Conservation (phyloP, 2,329 filamentous ascomycete species). For the Arthrobotrys entomopaga region DNA sequence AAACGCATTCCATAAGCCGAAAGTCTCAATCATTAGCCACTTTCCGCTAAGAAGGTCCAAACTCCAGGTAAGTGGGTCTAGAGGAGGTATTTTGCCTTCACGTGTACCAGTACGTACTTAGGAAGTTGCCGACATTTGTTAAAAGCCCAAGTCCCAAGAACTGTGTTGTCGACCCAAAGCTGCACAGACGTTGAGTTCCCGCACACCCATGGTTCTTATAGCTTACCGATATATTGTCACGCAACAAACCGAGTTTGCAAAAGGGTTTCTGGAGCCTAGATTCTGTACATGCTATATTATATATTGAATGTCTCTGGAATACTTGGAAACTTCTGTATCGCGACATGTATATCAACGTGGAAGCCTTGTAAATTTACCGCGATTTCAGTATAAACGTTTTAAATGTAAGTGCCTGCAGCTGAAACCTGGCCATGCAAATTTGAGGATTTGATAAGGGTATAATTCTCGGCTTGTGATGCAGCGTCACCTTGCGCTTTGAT, state of each 20-base stretch:
- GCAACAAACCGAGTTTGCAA: background rate
- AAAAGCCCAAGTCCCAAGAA: constrained; percentile 23
- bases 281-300: background rate
- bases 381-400: too few species aligned
- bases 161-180: constrained; percentile 27
- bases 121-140: constrained; percentile 17
- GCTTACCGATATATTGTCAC: too few species aligned
- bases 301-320: too few species aligned
- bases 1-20: constrained; percentile 15
- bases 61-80: constrained; percentile 43
- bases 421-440: too few species aligned
- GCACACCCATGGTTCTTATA: too few species aligned
- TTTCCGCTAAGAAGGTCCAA: constrained; percentile 34
- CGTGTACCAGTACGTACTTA: too few species aligned
- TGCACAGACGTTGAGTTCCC: background rate
- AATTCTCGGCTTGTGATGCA: constrained; percentile 3
- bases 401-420: background rate
- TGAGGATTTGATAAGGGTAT: too few species aligned
- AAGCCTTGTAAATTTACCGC: too few species aligned
- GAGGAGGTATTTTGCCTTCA: constrained; percentile 19
- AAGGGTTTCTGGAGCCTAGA: background rate
- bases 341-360: too few species aligned
- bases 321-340: too few species aligned
- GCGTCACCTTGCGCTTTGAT: constrained; percentile 27
- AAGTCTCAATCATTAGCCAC: constrained; percentile 25